Conservation (phyloP, 331 rosid species). For the Rhamnella rubrinervis region DNA sequence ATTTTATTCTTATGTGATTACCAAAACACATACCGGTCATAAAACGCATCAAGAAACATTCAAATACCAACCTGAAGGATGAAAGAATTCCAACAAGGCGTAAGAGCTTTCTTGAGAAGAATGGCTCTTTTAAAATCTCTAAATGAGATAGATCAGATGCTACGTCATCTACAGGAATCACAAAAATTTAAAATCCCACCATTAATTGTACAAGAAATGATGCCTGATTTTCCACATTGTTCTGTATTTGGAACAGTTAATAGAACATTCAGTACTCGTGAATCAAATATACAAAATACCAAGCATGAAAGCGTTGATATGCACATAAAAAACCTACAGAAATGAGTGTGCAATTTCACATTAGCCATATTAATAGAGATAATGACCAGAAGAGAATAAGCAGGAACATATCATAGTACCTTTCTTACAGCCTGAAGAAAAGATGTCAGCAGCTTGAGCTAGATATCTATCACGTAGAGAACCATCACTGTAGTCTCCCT, state of each 20-base stretch:
- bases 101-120: constrained; percentile 73
- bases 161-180: constrained; percentile 40
- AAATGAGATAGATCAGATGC: constrained; percentile 46
- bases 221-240: background rate
- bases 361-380: constrained; percentile 4
- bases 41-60: background rate
- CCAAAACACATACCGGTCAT: constrained; percentile 7
- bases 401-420: constrained; percentile 44
- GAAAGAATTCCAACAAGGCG: constrained; percentile 77
- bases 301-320: background rate
- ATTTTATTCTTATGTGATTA: constrained; percentile 4
- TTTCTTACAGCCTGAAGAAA: constrained; percentile 41
- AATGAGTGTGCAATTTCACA: background rate
- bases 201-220: constrained; percentile 19
- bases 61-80: constrained; percentile 60
- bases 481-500: constrained; percentile 50
- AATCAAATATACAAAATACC: background rate
- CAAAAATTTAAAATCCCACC: constrained; percentile 8
- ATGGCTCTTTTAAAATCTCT: constrained; percentile 70
- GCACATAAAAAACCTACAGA: background rate
- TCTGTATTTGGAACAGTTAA: background rate
- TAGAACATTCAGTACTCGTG: background rate
- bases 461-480: constrained; percentile 62
- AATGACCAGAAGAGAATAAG: constrained; percentile 3
- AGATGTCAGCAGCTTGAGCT: constrained; percentile 53